phyloP scores from a whole-genome alignment of 257 asterid genomes.

The Fraxinus excelsior region DNA sequence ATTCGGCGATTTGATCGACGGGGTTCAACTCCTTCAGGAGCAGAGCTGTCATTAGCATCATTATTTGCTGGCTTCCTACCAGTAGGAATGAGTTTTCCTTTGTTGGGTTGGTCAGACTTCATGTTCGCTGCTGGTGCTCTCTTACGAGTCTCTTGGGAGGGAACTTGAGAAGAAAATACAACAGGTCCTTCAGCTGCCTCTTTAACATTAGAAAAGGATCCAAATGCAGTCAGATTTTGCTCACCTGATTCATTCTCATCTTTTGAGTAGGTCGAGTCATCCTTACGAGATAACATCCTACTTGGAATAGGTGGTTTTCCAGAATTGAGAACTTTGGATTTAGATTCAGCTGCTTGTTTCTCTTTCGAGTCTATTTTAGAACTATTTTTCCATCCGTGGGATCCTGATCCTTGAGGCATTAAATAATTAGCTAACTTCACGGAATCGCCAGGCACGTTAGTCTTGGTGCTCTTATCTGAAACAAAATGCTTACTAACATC shows the following conservation, averaged over 20 bases:
- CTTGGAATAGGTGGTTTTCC: conserved; percentile 68
- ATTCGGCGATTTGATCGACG: conserved; percentile 94
- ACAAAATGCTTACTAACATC: conserved; percentile 92
- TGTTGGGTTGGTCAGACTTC: conserved; percentile 56
- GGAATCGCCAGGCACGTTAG: conserved; percentile 51
- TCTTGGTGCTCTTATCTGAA: conserved; percentile 54
- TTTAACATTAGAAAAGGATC: conserved; percentile 44
- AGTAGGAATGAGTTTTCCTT: conserved; percentile 50
- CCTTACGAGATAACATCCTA: conserved; percentile 57
- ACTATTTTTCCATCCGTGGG: conserved; percentile 52
- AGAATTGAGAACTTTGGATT: conserved; percentile 51
- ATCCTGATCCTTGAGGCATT: conserved; percentile 63
- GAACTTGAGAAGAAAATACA: conserved; percentile 54
- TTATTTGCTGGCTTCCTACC: conserved; percentile 45
- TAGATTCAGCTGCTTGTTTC: conserved; percentile 56
- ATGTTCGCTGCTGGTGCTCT: conserved; percentile 43
- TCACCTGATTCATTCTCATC: conserved; percentile 56
- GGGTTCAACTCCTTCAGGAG: conserved; percentile 64
- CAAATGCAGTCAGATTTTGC: conserved; percentile 39
- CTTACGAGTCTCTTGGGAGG: conserved; percentile 42
- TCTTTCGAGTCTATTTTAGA: conserved; percentile 62
- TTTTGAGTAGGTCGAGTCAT: conserved; percentile 46
- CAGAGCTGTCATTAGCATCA: conserved; percentile 44
- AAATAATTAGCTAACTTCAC: conserved; percentile 54
- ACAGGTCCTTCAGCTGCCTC: conserved; percentile 47